phyloP scores from a whole-genome alignment of 306 rosid genomes.

The Castanea sativa region DNA sequence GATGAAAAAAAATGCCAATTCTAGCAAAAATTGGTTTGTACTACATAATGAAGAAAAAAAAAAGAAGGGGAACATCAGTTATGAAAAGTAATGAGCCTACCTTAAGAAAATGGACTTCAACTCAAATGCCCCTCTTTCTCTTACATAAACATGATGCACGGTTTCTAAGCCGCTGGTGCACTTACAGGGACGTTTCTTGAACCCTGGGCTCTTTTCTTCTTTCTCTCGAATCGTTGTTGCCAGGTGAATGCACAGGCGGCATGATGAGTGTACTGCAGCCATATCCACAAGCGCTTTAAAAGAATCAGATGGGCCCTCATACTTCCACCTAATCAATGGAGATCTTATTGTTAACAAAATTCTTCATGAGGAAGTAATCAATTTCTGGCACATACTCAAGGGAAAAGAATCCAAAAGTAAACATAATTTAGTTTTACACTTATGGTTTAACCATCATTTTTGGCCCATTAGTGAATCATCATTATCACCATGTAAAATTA shows the following conservation, averaged over 20 bases:
- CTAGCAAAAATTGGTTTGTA: not conserved
- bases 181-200: slow-evolving; percentile 84
- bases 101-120: slow-evolving; percentile 86
- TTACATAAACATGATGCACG: slow-evolving; percentile 67
- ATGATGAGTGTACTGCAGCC: slow-evolving; percentile 99
- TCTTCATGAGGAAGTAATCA: not conserved
- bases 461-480: not conserved
- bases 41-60: not conserved
- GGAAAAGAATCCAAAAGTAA: not conserved
- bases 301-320: slow-evolving; percentile 91
- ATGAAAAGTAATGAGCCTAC: slow-evolving; percentile 36
- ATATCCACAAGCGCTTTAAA: slow-evolving; percentile 98
- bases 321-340: slow-evolving; percentile 78
- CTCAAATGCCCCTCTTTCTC: slow-evolving; percentile 90
- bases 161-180: slow-evolving; percentile 77
- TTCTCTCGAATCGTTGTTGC: slow-evolving; percentile 66
- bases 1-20: not conserved
- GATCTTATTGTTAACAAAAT: slow-evolving; percentile 10
- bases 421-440: too few relatives aligned
- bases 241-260: slow-evolving; percentile 98
- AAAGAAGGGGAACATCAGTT: not conserved
- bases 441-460: not conserved
- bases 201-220: slow-evolving; percentile 63
- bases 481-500: slow-evolving; percentile 8
- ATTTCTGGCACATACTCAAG: not conserved